Conservation (phyloP, 1,284 basidiomycete species). For the Cryptococcus sp. region DNA sequence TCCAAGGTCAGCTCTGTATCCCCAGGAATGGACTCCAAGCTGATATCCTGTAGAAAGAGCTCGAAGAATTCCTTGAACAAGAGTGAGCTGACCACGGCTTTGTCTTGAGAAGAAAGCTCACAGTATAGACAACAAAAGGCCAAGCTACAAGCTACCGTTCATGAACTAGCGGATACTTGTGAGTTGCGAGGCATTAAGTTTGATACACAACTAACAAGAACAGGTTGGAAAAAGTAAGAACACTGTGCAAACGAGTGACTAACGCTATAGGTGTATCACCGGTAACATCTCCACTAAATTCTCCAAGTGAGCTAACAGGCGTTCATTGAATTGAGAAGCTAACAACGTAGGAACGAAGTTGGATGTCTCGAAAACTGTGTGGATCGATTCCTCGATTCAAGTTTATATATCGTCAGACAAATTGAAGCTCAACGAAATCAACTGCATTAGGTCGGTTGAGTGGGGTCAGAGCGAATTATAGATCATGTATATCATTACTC, state of each 20-base stretch:
- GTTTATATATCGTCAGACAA: conserved; percentile 74
- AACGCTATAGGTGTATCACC: conserved; percentile 68
- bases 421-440: conserved; percentile 57
- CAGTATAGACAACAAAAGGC: conserved; percentile 65
- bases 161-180: conserved; percentile 48
- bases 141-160: conserved; percentile 59
- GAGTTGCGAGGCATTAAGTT: conserved; percentile 6
- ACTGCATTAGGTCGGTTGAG: conserved; percentile 7
- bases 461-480: background rate
- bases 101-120: background rate
- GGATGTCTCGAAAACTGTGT: conserved; percentile 86
- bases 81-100: conserved; percentile 48
- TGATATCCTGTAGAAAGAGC: conserved; percentile 63
- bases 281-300: conserved; percentile 78
- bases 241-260: background rate
- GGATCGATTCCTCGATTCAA: conserved; percentile 90
- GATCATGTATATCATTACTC: conserved; percentile 1
- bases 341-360: conserved; percentile 57
- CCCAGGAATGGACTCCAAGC: background rate
- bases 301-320: conserved; percentile 53
- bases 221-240: conserved; percentile 76
- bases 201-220: background rate
- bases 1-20: conserved; percentile 57
- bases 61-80: conserved; percentile 74
- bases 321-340: background rate